These are phyloP conservation scores for Vishniacozyma victoriae DNA, from an alignment of 768 basidiomycete genomes.

Conservation along the genomic window DNA sequence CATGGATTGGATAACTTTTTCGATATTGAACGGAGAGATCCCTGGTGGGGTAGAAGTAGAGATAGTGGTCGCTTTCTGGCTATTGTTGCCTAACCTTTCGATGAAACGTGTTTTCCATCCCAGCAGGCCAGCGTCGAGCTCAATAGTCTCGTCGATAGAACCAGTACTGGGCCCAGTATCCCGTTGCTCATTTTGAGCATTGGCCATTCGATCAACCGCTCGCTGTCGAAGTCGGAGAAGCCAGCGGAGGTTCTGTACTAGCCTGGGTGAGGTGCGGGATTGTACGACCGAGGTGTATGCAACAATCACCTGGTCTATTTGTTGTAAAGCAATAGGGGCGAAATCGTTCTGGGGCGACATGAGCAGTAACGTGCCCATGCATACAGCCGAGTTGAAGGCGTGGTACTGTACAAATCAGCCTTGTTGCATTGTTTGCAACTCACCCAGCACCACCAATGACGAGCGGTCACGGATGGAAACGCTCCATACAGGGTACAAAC, in stretches of 20 bases:
- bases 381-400: conserved; percentile 28
- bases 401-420: conserved; percentile 17
- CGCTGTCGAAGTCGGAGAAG: conserved; percentile 14
- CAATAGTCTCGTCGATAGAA: background rate
- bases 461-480: conserved; percentile 8
- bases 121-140: conserved; percentile 14
- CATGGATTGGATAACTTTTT: background rate
- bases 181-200: background rate
- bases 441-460: conserved; percentile 29
- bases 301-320: conserved; percentile 15
- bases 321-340: conserved; percentile 11
- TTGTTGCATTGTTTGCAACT: background rate
- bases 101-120: conserved; percentile 26
- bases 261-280: conserved; percentile 1
- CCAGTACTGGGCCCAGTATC: background rate
- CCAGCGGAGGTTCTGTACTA: conserved; percentile 24
- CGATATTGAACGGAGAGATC: background rate
- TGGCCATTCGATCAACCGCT: conserved; percentile 7
- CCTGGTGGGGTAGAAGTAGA: background rate
- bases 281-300: conserved; percentile 14
- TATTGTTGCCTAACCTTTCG: conserved; percentile 9
- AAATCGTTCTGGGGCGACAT: conserved; percentile 15
- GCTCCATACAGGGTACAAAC: conserved; percentile 10
- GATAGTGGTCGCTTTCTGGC: conserved; percentile 7
- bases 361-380: conserved; percentile 22